These are phyloP conservation scores for Fraxinus velutina DNA, from an alignment of 305 asterid genomes.

Conservation along the genomic window DNA sequence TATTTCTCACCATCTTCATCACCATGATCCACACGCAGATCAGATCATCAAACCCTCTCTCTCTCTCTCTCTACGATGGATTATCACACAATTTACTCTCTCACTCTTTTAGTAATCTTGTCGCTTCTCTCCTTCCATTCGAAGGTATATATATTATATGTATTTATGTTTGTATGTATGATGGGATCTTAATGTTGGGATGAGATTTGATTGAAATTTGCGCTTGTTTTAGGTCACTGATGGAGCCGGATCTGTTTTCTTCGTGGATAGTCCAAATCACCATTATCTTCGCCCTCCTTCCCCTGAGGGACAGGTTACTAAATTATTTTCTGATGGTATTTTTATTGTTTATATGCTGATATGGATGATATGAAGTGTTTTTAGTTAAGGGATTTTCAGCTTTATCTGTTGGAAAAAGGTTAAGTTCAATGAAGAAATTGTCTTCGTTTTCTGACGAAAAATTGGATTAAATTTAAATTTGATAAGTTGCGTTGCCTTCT, in stretches of 20 bases:
- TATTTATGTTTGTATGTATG: background rate
- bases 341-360: background rate
- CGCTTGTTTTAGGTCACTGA: slow-evolving; percentile 39
- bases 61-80: background rate
- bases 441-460: background rate
- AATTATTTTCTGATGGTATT: background rate
- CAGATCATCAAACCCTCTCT: background rate
- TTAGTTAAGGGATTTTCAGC: background rate
- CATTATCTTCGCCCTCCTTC: slow-evolving; percentile 58
- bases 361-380: background rate
- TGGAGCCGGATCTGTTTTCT: slow-evolving; percentile 60
- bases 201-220: background rate
- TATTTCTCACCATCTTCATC: background rate
- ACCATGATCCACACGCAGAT: background rate
- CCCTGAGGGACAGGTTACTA: slow-evolving; percentile 40
- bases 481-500: background rate
- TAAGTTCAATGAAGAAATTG: background rate
- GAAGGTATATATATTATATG: background rate
- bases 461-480: background rate
- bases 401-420: background rate
- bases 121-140: background rate
- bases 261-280: slow-evolving; percentile 61
- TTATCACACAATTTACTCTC: background rate
- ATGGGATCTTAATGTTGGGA: background rate
- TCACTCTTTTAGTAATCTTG: background rate